Evolutionary conservation across 2,329 filamentous ascomycete species (phyloP).

Genomic region (Colletotrichum chrysophilum): DNA sequence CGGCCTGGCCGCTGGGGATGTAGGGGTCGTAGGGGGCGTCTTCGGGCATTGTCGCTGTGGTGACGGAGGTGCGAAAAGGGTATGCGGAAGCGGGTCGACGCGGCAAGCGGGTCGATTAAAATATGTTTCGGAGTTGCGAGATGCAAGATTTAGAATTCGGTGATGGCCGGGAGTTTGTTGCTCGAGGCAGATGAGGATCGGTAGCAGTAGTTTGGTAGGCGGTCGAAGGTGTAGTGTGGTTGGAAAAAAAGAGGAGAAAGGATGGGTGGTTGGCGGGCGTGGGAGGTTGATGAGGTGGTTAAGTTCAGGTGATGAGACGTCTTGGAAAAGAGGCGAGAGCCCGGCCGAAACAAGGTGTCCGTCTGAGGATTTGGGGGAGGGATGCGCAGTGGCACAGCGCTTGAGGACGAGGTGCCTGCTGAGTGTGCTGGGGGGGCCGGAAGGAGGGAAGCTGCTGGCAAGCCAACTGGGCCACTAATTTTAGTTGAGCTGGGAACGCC

Average conservation of each 20-base stretch:
- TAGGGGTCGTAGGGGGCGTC: slow-evolving; percentile 84
- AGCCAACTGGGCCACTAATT: slow-evolving; percentile 17
- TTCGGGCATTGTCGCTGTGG: slow-evolving; percentile 52
- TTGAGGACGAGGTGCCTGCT: not conserved
- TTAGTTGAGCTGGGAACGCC: slow-evolving; percentile 20
- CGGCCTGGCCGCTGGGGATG: slow-evolving; percentile 73
- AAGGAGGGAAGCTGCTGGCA: slow-evolving; percentile 8
- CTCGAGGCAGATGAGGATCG: not conserved
- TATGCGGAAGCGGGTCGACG: not conserved
- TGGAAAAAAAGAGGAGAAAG: slow-evolving; percentile 19
- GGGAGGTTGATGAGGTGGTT: slow-evolving; percentile 21
- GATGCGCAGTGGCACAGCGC: not conserved
- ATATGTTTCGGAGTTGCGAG: not conserved
- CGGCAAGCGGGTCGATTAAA: not conserved
- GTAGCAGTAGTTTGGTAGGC: not conserved
- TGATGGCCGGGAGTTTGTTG: not conserved
- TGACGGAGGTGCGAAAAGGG: not conserved
- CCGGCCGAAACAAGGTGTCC: slow-evolving; percentile 20
- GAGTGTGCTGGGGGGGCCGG: not conserved
- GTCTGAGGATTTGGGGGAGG: slow-evolving; percentile 21
- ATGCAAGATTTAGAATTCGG: not conserved
- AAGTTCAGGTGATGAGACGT: slow-evolving; percentile 24
- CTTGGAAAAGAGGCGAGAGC: slow-evolving; percentile 20
- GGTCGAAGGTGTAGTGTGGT: not conserved
- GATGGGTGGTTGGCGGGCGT: slow-evolving; percentile 19